A percentile compares a stretch with the other conserved stretches of the same genome.
These are phyloP conservation scores for Capniomyces stellatus DNA, from an alignment of 371 early-diverging fungal genomes.

Conservation along the genomic window DNA sequence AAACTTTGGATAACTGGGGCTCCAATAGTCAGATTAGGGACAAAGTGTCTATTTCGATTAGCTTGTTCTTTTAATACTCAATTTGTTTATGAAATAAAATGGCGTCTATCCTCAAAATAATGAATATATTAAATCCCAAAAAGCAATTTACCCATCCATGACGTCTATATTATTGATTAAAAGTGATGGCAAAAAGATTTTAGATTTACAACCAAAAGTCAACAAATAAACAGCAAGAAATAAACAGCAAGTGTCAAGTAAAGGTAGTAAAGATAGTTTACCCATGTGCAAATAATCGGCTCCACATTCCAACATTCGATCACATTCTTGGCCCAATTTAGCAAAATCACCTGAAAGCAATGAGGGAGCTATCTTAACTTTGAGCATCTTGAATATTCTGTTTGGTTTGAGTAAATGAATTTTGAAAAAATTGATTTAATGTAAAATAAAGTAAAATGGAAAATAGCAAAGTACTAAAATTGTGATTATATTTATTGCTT, in stretches of 20 bases:
- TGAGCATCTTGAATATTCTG: constrained; percentile 8
- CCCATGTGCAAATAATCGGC: constrained; percentile 94
- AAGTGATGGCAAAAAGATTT: neutral
- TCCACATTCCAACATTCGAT: constrained; percentile 68
- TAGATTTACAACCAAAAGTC: neutral
- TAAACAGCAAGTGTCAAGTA: neutral
- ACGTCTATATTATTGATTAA: constrained; percentile 31
- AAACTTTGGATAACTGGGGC: constrained; percentile 81
- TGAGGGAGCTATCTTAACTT: constrained; percentile 53
- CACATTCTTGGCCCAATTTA: constrained; percentile 65
- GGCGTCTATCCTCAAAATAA: neutral
- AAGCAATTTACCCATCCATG: constrained; percentile 54
- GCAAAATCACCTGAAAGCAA: constrained; percentile 90
- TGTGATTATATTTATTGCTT: too few species aligned
- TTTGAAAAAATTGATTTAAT: too few species aligned
- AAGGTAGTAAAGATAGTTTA: neutral
- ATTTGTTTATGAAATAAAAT: too few species aligned
- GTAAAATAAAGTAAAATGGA: too few species aligned
- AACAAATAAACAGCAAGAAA: neutral
- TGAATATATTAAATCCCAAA: neutral
- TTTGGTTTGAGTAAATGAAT: neutral
- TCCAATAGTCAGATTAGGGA: constrained; percentile 92
- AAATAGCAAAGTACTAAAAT: too few species aligned
- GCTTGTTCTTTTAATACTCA: too few species aligned
- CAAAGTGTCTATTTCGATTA: constrained; percentile 94